Conservation (phyloP, 2,329 filamentous ascomycete species). For the Aspergillus sclerotialis region DNA sequence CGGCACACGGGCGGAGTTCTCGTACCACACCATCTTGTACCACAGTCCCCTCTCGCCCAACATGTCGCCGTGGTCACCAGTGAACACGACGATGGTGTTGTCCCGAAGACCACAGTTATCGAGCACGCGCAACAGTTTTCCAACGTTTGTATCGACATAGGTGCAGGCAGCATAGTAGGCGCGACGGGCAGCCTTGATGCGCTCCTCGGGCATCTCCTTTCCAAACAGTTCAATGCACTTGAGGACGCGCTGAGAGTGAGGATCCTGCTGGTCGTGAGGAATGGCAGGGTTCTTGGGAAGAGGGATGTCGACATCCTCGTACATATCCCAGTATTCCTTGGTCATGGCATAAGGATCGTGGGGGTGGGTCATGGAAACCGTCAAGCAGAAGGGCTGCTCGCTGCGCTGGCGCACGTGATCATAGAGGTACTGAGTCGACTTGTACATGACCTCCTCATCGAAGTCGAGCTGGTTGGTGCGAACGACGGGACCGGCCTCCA, state of each 20-base stretch:
- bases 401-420: conserved; percentile 79
- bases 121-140: conserved; percentile 69
- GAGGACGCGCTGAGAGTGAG: conserved; percentile 79
- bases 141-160: conserved; percentile 90
- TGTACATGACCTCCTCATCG: conserved; percentile 93
- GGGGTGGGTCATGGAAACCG: conserved; percentile 87
- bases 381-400: conserved; percentile 75
- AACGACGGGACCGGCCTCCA: conserved; percentile 81
- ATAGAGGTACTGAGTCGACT: conserved; percentile 81
- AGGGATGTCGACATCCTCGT: conserved; percentile 81
- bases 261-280: conserved; percentile 72
- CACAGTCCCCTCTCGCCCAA: conserved; percentile 84
- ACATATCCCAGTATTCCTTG: conserved; percentile 86
- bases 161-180: conserved; percentile 91
- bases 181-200: conserved; percentile 75
- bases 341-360: conserved; percentile 95
- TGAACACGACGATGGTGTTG: conserved; percentile 87
- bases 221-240: conserved; percentile 83
- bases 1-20: conserved; percentile 82
- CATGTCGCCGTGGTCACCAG: conserved; percentile 93
- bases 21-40: conserved; percentile 98
- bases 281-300: conserved; percentile 67
- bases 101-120: conserved; percentile 73
- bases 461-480: conserved; percentile 94
- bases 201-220: conserved; percentile 73